Conservation (phyloP, 169 alveolate genomes). For the Cryptosporidium ryanae region DNA sequence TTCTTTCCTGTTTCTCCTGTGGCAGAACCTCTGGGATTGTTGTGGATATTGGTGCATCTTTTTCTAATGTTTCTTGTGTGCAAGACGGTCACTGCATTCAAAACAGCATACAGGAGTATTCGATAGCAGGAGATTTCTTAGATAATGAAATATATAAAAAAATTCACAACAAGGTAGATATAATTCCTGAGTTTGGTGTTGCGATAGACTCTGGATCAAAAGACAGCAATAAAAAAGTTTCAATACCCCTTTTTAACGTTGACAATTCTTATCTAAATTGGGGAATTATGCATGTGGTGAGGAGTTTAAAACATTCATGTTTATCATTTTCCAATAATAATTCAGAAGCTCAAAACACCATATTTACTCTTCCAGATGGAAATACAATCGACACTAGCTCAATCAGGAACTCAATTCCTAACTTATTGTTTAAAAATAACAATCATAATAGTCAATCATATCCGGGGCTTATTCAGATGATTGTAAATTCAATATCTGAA, state of each 20-base stretch:
- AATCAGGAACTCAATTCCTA: slow-evolving; percentile 48
- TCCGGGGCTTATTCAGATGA: slow-evolving; percentile 71
- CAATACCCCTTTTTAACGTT: slow-evolving; percentile 36
- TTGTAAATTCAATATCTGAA: slow-evolving; percentile 47
- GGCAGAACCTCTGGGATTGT: slow-evolving; percentile 70
- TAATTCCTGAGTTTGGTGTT: slow-evolving; percentile 63
- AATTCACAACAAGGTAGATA: slow-evolving; percentile 22
- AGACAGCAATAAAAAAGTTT: not conserved
- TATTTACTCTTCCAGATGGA: slow-evolving; percentile 62
- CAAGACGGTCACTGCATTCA: slow-evolving; percentile 71
- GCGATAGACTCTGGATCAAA: slow-evolving; percentile 6
- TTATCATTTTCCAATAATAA: slow-evolving; percentile 19
- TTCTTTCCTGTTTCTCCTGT: slow-evolving; percentile 65
- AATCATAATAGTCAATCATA: slow-evolving; percentile 22
- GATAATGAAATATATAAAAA: slow-evolving; percentile 64
- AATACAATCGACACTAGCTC: slow-evolving; percentile 47
- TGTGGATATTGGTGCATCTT: slow-evolving; percentile 71
- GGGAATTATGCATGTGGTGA: slow-evolving; percentile 45
- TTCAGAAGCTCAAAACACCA: not conserved
- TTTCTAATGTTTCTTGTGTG: slow-evolving; percentile 62
- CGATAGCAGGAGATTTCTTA: slow-evolving; percentile 62
- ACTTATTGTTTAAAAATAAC: slow-evolving; percentile 28
- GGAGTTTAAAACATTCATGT: slow-evolving; percentile 48
- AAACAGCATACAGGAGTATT: slow-evolving; percentile 57
- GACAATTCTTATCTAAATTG: slow-evolving; percentile 48